Percentiles rank a stretch among this genome's conserved stretches.
Conservation (phyloP, 768 basidiomycete genomes). For the Boletellus sp. region DNA sequence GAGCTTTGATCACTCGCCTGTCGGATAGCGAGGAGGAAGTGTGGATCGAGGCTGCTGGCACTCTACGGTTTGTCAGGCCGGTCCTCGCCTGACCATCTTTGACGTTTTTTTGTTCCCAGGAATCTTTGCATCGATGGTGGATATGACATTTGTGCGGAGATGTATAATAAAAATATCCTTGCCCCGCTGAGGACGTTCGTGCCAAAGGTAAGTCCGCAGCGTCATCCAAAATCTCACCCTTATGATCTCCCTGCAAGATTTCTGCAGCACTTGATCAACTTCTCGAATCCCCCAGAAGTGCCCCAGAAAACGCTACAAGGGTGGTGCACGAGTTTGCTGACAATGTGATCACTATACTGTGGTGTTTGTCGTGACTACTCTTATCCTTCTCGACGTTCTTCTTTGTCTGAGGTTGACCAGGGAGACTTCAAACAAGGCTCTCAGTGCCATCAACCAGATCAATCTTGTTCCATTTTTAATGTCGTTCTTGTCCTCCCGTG, state of each 20-base stretch:
- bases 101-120: constrained; percentile 42
- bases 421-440: constrained; percentile 91
- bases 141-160: constrained; percentile 91
- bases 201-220: constrained; percentile 55
- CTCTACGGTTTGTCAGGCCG: constrained; percentile 60
- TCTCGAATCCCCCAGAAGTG: constrained; percentile 53
- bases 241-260: constrained; percentile 46
- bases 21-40: constrained; percentile 91
- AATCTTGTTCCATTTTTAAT: constrained; percentile 79
- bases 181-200: constrained; percentile 71
- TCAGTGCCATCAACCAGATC: constrained; percentile 71
- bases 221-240: background rate
- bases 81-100: constrained; percentile 3
- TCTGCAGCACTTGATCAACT: constrained; percentile 68
- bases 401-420: constrained; percentile 37
- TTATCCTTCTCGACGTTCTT: background rate
- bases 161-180: constrained; percentile 94
- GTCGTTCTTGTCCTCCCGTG: constrained; percentile 77
- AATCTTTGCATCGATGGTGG: constrained; percentile 95
- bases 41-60: constrained; percentile 82
- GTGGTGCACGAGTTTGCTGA: constrained; percentile 86
- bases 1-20: constrained; percentile 78
- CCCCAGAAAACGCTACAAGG: constrained; percentile 67
- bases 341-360: constrained; percentile 87
- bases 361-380: constrained; percentile 89